Evolutionary conservation across 164 flowering plant species (phyloP), one percentile per base, ranked within the genome.

Genomic region (Dillenia suffruticosa): DNA sequence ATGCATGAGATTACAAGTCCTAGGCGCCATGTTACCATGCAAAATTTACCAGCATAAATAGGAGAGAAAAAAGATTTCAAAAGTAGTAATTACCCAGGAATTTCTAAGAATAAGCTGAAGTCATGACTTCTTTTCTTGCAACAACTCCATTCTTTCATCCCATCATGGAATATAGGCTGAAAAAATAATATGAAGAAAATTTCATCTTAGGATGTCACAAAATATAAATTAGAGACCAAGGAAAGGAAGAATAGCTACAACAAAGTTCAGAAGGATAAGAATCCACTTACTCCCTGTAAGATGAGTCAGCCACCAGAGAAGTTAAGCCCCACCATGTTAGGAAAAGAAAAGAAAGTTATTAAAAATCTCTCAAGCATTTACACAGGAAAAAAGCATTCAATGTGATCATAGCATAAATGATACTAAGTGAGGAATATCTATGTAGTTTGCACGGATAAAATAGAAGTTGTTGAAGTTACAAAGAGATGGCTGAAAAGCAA

Each of bases 91-190:
- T 76, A 91, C 99, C 99, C 99, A 16, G 96, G 94, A 70, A 94
- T 83, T 64, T 76, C 90, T 32, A 94, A 71, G 65, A 94, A 94
- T 56, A 89, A 77, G 73, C 85, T 89, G 74, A 94, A 94, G 79
- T 94, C 99, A 74, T 94, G 99, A 70, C 97, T 94, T 77, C 89
- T 86, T 73, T 87, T 82, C 86, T 94, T 89, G 94, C 99, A 94
- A 73, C 99, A 94, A 68, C 96, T 91, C 99, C 99, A 94, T 57
- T 91, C 97, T 75, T 91, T 94, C 76, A 68, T 91, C 50, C 97
- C 99, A 77, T 94, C 97, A 69, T 89, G 99, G 77, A 94, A 94
- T 70, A 89, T 44, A 57, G 99, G 99, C 99, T 94, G 88, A 9
- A 74, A 54, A 63, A 46, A 49, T 19, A 49, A 32, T 40, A 24